Evolutionary conservation across 768 basidiomycete genomes (phyloP), one percentile per base, ranked within the genome.

Genomic region (Cubamyces sp.): DNA sequence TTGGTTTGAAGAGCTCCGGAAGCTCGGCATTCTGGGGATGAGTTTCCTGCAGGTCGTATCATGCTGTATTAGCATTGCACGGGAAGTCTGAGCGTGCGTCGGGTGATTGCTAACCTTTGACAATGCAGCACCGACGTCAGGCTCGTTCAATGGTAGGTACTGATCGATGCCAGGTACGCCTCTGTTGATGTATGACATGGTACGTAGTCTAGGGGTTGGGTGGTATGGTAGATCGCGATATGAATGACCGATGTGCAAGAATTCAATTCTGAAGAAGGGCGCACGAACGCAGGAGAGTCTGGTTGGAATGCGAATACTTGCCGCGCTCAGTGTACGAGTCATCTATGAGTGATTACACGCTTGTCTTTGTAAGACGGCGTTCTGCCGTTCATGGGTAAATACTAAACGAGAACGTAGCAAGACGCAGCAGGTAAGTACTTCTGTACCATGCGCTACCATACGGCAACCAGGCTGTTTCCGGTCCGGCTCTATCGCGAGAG

Each of bases 1-100:
- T 66, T 5, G 88, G 85, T 60, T 84, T 74, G 74, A 94, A 94
- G 15, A 93, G 73, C 46, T 78, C 70, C 0, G 91, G 89, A 0
- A 81, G 72, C 5, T 77, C 69, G 23, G 73, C 74, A 69, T 84
- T 86, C 76, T 87, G 76, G 5, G 77, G 70, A 67, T 78, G 82
- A 40, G 74, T 62, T 0, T 73, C 71, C 76, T 73, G 68, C 45
- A 19, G 51, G 19, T 30, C 8, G 34, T 1, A 34, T 34, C 11
- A 52, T 50, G 34, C 54, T 48, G n/a, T 50, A 14, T 15, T n/a
- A 30, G 34, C 57, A 65, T 18, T 50, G 68, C 71, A 14, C 34
- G 16, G 48, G 51, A 30, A 34, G 68, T 43, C 34, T 69, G 50
- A 30, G 61, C 55, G 64, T 67, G 12, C 3, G 46, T n/a, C 62